A percentile compares a stretch with the other conserved stretches of the same genome.
Evolutionary conservation across 768 basidiomycete genomes (phyloP).

Genomic region (Amanita jacksonii): DNA sequence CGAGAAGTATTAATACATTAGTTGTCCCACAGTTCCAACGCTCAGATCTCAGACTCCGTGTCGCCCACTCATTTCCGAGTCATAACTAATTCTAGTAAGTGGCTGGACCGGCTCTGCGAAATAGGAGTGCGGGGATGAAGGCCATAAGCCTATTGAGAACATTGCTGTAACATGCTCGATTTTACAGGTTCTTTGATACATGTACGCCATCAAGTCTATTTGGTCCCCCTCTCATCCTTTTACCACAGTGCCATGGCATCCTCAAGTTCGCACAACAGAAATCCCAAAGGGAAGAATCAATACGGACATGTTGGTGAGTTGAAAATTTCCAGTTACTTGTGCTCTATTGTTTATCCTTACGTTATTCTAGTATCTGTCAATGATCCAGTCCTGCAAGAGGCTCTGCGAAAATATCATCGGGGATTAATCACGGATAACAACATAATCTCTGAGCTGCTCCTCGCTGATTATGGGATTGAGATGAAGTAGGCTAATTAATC

Average conservation of each 20-base stretch:
- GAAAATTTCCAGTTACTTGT: background rate
- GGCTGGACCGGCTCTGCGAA: background rate
- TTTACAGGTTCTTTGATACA: background rate
- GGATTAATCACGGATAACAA: slow-evolving; percentile 13
- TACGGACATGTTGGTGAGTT: slow-evolving; percentile 8
- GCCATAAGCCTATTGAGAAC: background rate
- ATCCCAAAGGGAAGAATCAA: slow-evolving; percentile 16
- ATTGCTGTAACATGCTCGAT: background rate
- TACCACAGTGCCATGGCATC: too few relatives aligned
- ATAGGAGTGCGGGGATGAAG: background rate
- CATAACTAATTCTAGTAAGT: background rate
- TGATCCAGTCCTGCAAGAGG: slow-evolving; percentile 9
- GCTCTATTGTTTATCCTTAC: background rate
- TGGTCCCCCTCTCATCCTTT: too few relatives aligned
- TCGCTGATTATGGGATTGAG: slow-evolving; percentile 13
- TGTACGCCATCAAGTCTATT: background rate
- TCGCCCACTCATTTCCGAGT: too few relatives aligned
- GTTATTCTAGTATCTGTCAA: slow-evolving; percentile 11
- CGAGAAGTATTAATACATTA: too few relatives aligned
- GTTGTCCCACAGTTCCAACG: too few relatives aligned
- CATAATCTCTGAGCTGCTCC: slow-evolving; percentile 11
- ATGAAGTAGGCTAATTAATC: slow-evolving; percentile 8
- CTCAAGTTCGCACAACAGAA: too few relatives aligned
- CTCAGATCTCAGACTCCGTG: too few relatives aligned
- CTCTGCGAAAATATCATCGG: slow-evolving; percentile 14